These are phyloP conservation scores for Cyberlindnera americana DNA, from an alignment of 805 yeast genomes.

Conservation along the genomic window DNA sequence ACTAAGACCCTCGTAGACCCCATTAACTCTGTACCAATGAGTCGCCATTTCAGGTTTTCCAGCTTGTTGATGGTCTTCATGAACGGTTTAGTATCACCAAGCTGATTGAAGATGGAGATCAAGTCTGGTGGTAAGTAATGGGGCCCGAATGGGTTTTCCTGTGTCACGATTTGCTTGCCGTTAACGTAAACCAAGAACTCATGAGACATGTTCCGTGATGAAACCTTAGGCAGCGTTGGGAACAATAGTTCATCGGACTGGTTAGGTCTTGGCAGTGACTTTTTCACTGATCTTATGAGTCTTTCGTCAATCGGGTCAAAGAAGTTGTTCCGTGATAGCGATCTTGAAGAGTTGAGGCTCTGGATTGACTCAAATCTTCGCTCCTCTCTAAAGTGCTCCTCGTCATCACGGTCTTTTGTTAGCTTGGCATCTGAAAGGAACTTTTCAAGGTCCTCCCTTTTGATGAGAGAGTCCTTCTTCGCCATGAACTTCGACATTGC, in stretches of 20 bases:
- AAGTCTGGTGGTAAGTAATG: constrained; percentile 38
- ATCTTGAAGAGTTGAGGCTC: constrained; percentile 33
- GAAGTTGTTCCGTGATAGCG: constrained; percentile 38
- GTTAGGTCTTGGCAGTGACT: constrained; percentile 16
- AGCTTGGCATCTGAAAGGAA: constrained; percentile 43
- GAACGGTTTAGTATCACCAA: constrained; percentile 36
- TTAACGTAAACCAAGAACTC: constrained; percentile 23
- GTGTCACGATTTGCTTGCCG: constrained; percentile 23
- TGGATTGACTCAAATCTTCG: constrained; percentile 44
- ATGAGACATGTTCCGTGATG: constrained; percentile 13
- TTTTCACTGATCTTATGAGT: constrained; percentile 12
- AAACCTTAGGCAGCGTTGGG: constrained; percentile 18
- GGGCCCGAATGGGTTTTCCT: constrained; percentile 38
- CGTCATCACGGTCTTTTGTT: constrained; percentile 37
- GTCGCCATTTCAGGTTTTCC: constrained; percentile 36
- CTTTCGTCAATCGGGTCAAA: constrained; percentile 34
- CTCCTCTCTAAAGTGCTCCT: constrained; percentile 42
- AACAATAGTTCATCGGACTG: constrained; percentile 21
- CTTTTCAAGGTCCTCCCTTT: constrained; percentile 33
- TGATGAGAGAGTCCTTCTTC: constrained; percentile 5
- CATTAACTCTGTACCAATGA: constrained; percentile 23
- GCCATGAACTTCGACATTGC: background rate
- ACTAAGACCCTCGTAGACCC: constrained; percentile 35
- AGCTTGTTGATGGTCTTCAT: constrained; percentile 38
- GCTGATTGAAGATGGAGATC: constrained; percentile 36